Conservation (phyloP, 495 filamentous ascomycete genomes). For the Haplographium delicatum region DNA sequence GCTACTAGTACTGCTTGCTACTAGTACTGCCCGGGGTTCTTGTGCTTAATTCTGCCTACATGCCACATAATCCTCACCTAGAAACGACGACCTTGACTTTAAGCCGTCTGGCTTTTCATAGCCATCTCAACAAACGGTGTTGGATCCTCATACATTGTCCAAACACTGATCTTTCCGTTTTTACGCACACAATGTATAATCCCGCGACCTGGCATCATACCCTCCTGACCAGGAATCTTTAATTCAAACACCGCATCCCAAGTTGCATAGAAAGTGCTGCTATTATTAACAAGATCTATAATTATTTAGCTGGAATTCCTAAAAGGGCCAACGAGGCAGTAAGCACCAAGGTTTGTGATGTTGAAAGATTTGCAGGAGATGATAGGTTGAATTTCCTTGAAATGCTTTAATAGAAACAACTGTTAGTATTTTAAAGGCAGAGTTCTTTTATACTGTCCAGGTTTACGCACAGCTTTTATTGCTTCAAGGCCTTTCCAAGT, state of each 20-base stretch:
- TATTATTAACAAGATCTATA: conserved; percentile 7
- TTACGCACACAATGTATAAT: conserved; percentile 7
- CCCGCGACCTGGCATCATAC: conserved; percentile 1
- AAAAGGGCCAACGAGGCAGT: not conserved
- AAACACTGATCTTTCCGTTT: conserved; percentile 7
- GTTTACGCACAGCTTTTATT: conserved; percentile 9
- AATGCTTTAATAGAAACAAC: conserved; percentile 1
- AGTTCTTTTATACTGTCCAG: not conserved
- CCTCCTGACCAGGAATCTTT: conserved; percentile 11
- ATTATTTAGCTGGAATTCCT: not conserved
- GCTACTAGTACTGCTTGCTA: too few relatives aligned
- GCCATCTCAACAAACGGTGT: conserved; percentile 13
- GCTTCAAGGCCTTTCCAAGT: conserved; percentile 8
- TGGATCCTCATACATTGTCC: conserved; percentile 15
- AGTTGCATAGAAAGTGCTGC: conserved; percentile 9
- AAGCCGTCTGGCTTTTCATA: conserved; percentile 2
- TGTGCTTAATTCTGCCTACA: too few relatives aligned
- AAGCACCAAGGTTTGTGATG: conserved; percentile 8
- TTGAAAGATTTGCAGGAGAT: conserved; percentile 4
- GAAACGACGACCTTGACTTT: too few relatives aligned
- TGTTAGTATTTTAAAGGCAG: not conserved
- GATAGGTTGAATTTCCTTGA: conserved; percentile 3
- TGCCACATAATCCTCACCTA: too few relatives aligned
- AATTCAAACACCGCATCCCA: conserved; percentile 3
- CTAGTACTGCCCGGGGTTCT: too few relatives aligned